phyloP scores from a whole-genome alignment of 371 early-diverging fungal genomes.

The Mortierella sp. region DNA sequence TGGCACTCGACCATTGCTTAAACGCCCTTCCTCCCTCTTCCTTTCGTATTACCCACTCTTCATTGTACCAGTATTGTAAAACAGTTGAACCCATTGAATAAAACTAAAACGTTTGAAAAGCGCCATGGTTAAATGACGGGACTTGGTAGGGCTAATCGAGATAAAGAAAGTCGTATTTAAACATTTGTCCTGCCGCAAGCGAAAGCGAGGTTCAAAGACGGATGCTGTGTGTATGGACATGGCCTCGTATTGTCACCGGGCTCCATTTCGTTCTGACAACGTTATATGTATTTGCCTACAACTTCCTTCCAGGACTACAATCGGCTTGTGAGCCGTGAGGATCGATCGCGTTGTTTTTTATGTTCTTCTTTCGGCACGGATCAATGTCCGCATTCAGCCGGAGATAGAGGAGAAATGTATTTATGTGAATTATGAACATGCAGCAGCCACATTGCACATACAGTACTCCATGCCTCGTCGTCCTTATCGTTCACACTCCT shows the following conservation, averaged over 20 bases:
- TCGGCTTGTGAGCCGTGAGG: constrained; percentile 3
- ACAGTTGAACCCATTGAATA: neutral
- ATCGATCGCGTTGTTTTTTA: neutral
- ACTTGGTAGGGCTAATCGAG: no score
- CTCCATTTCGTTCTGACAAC: neutral
- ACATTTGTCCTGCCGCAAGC: no score
- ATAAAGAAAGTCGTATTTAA: neutral
- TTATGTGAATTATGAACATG: no score
- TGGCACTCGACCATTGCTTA: constrained; percentile 1
- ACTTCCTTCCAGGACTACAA: neutral
- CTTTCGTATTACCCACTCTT: neutral
- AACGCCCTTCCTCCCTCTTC: neutral
- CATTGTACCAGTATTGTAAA: neutral
- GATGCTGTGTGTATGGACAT: neutral
- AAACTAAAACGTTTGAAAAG: no score
- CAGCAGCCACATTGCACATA: no score
- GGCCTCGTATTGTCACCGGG: neutral
- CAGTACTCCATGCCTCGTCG: no score
- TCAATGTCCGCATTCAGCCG: no score
- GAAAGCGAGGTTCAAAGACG: neutral
- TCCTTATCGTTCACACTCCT: neutral
- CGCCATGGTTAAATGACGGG: no score
- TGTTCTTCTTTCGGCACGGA: constrained; percentile 7
- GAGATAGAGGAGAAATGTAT: neutral
- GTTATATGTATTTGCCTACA: no score